These are phyloP conservation scores for Aegilops longissima DNA, from an alignment of 176 grass and related monocot genomes.

Conservation along the genomic window DNA sequence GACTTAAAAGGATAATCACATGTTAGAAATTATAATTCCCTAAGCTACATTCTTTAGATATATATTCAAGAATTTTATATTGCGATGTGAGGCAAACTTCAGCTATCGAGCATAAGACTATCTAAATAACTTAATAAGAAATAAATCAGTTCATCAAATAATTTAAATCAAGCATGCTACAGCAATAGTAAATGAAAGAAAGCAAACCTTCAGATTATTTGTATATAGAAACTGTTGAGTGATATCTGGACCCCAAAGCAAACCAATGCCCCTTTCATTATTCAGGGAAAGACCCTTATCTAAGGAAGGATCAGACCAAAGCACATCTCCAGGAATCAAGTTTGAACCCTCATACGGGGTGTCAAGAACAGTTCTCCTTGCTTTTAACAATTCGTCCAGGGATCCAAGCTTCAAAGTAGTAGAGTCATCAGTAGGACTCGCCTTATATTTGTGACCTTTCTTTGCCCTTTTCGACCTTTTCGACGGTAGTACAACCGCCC, in stretches of 20 bases:
- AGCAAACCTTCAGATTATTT: slow-evolving; percentile 82
- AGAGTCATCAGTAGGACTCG: slow-evolving; percentile 16
- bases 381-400: slow-evolving; percentile 75
- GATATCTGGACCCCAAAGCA: slow-evolving; percentile 96
- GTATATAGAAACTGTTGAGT: slow-evolving; percentile 85
- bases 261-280: slow-evolving; percentile 93
- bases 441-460: slow-evolving; percentile 56
- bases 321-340: slow-evolving; percentile 94
- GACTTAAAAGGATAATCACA: not conserved
- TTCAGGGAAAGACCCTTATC: slow-evolving; percentile 74
- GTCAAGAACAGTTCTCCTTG: slow-evolving; percentile 93
- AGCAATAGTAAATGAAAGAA: slow-evolving; percentile 11
- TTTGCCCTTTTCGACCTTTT: slow-evolving; percentile 76
- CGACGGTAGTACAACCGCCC: slow-evolving; percentile 33
- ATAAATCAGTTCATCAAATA: not conserved
- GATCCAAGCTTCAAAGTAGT: slow-evolving; percentile 77
- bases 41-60: not conserved
- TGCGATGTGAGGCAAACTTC: not conserved
- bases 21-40: not conserved
- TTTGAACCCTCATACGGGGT: slow-evolving; percentile 89
- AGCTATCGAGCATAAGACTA: not conserved
- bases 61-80: not conserved
- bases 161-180: not conserved
- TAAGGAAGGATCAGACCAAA: slow-evolving; percentile 92
- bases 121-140: not conserved